These are phyloP conservation scores for Cyanidiococcus yangmingshanensis DNA, from an alignment of 23 red algal genomes.

Conservation along the genomic window DNA sequence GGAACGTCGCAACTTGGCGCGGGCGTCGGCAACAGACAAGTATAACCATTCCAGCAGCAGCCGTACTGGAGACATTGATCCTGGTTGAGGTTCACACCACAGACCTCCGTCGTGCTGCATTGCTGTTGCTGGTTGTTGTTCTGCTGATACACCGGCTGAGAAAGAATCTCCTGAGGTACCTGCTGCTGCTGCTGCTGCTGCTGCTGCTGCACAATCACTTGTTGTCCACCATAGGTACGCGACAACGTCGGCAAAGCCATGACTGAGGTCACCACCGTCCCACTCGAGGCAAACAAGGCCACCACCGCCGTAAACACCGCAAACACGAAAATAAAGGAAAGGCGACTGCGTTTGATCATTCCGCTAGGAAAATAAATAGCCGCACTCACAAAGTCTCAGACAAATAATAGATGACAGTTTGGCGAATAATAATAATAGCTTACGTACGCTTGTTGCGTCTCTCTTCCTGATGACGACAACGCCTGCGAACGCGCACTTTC, in stretches of 20 bases:
- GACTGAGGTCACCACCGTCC: not conserved
- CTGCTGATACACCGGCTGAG: not conserved
- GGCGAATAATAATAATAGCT: not conserved
- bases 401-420: not conserved
- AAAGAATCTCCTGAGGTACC: not conserved
- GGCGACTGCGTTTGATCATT: not conserved
- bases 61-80: constrained; percentile 5
- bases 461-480: too few species aligned
- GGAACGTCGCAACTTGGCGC: constrained; percentile 10
- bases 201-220: not conserved
- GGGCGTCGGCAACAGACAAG: constrained; percentile 12
- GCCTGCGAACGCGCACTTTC: too few species aligned
- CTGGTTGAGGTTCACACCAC: constrained; percentile 16
- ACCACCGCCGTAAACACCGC: not conserved
- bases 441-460: too few species aligned
- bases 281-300: not conserved
- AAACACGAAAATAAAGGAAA: not conserved
- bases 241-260: constrained; percentile 6
- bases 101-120: not conserved
- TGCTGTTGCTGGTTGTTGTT: constrained; percentile 8
- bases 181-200: constrained; percentile 11
- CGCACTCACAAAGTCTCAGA: not conserved
- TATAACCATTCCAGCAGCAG: constrained; percentile 12
- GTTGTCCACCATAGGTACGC: constrained; percentile 2
- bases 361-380: not conserved